Base-by-base conservation (phyloP, 1,284 basidiomycete genomes). In the Mycena sp. region DNA sequence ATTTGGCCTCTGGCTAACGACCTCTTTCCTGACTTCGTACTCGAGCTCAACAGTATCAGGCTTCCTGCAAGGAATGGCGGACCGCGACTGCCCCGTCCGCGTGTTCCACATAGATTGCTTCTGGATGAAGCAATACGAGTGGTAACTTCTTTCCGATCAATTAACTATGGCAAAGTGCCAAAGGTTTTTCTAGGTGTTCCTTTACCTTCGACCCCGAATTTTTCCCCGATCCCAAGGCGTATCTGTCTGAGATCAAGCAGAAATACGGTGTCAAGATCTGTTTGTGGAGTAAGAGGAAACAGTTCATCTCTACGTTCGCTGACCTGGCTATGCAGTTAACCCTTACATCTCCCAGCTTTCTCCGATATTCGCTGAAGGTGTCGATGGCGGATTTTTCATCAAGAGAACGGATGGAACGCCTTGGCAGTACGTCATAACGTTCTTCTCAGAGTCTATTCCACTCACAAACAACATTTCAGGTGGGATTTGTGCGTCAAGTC, bases 101-200 rank as follows among this genome's bases (percentile, higher is more conserved):
- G 89, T 91, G 1, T 89, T 92, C 78, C 90, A 93, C 69, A 73
- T 92, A 44, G 91, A 93, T 71, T 92, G 90, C 71, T 92, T 91
- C 78, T 91, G 88, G 88, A 91, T 91, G 89, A 90, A 89, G 72
- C 86, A 88, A 72, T 91, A 90, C 73, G 87, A 91, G 76, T 91
- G 90, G 90, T 82, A 58, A 41, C 10, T 30, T 10, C 30, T 51
- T 58, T 30, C 6, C 12, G 57, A 12, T 30, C 62, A 40, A 25
- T 28, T 43, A 3, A 26, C 9, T 14, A 28, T 41, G 37, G 23
- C 44, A 16, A 58, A n/a, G 50, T 26, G 35, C 53, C 25, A 37
- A 23, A 12, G 55, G 9, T 38, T 58, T 26, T 32, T 29, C 35
- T 45, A 87, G 87, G 87, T 91, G 89, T 69, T 89, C 87, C 11